phyloP scores from a whole-genome alignment of 768 basidiomycete species.

The Trametes coccinea region DNA sequence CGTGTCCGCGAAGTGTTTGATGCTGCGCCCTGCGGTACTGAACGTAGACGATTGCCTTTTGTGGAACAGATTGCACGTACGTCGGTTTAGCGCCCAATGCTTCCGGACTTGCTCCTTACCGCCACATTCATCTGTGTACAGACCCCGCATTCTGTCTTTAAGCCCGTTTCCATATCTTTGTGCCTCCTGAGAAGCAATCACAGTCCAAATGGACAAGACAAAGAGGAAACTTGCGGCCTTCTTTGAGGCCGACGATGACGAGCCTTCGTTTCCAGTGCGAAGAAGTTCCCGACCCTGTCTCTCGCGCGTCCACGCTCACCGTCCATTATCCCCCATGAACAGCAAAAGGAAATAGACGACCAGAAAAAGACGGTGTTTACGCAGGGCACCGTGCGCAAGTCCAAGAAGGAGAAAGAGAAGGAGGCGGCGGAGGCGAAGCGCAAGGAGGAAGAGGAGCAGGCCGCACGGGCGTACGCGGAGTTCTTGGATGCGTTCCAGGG shows the following conservation, averaged over 20 bases:
- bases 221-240: constrained; percentile 72
- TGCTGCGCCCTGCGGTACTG: neutral
- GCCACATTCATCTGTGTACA: neutral
- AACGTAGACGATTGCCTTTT: constrained; percentile 10
- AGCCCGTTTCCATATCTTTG: neutral
- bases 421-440: constrained; percentile 91
- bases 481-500: constrained; percentile 85
- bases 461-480: constrained; percentile 79
- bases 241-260: constrained; percentile 85
- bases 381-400: constrained; percentile 86
- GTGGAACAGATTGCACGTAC: neutral
- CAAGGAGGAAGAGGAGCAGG: constrained; percentile 77
- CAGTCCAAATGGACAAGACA: constrained; percentile 59
- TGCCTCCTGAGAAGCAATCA: neutral
- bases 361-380: constrained; percentile 84
- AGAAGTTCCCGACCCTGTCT: constrained; percentile 64
- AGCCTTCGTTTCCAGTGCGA: constrained; percentile 90
- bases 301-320: constrained; percentile 60
- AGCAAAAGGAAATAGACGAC: constrained; percentile 87
- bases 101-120: neutral
- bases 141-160: neutral
- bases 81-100: neutral
- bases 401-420: constrained; percentile 87
- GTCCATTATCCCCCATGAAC: constrained; percentile 44
- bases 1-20: too few species aligned